Percentiles rank a stretch among this genome's conserved stretches.
phyloP scores from a whole-genome alignment of 306 rosid species.

The Sicyos edulis region DNA sequence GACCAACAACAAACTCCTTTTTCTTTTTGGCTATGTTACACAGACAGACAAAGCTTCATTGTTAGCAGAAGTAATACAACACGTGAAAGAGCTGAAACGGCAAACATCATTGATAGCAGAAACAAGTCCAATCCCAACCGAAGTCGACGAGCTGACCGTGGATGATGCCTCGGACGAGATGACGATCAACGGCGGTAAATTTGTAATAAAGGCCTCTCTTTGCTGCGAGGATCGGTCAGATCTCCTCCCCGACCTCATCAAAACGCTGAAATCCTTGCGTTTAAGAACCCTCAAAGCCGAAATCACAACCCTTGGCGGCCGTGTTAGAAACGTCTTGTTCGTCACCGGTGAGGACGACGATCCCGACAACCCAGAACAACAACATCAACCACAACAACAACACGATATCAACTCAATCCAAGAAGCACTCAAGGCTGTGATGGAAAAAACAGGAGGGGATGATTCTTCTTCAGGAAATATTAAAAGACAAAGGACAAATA shows the following conservation, averaged over 20 bases:
- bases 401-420: slow-evolving; percentile 61
- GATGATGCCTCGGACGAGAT: slow-evolving; percentile 52
- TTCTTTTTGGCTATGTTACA: neutral
- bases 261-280: slow-evolving; percentile 54
- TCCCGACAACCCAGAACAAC: neutral
- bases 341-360: slow-evolving; percentile 56
- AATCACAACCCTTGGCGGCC: slow-evolving; percentile 73
- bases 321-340: slow-evolving; percentile 70
- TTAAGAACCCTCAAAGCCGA: slow-evolving; percentile 75
- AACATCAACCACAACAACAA: slow-evolving; percentile 25
- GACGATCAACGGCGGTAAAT: slow-evolving; percentile 51
- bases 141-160: slow-evolving; percentile 59
- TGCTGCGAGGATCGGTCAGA: slow-evolving; percentile 88
- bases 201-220: slow-evolving; percentile 70
- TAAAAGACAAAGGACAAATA: slow-evolving; percentile 79
- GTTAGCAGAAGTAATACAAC: slow-evolving; percentile 81
- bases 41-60: slow-evolving; percentile 92
- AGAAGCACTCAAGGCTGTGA: slow-evolving; percentile 78
- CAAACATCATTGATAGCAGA: slow-evolving; percentile 75
- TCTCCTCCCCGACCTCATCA: slow-evolving; percentile 76
- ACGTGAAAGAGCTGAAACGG: slow-evolving; percentile 78
- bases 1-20: neutral
- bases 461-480: slow-evolving; percentile 57
- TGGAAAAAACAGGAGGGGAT: slow-evolving; percentile 67
- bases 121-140: slow-evolving; percentile 75